Conservation (phyloP, 768 basidiomycete species). For the Lactarius trivialis region DNA sequence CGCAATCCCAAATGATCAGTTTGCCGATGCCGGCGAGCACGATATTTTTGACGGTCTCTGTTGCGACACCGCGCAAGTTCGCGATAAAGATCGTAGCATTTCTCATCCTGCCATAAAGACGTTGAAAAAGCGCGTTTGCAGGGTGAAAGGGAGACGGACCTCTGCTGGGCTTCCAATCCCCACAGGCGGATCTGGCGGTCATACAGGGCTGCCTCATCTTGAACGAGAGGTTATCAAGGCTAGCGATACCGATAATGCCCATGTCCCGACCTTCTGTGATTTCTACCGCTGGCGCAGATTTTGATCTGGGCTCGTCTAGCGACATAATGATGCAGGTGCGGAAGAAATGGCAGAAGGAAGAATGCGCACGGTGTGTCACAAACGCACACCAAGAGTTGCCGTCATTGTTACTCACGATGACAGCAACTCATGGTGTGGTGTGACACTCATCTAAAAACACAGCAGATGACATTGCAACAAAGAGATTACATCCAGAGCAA, state of each 20-base stretch:
- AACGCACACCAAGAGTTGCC: no score
- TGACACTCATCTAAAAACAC: neutral
- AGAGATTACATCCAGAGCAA: slow-evolving; percentile 13
- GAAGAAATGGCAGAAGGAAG: neutral
- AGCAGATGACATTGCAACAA: slow-evolving; percentile 14
- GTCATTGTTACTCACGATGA: no score
- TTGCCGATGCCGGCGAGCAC: slow-evolving; percentile 94
- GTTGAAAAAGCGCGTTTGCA: neutral
- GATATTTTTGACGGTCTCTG: slow-evolving; percentile 95
- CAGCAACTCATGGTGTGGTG: no score
- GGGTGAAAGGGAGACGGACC: slow-evolving; percentile 39
- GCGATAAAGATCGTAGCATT: slow-evolving; percentile 86
- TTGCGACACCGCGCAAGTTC: slow-evolving; percentile 74
- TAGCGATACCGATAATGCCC: neutral
- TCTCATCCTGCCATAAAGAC: slow-evolving; percentile 61
- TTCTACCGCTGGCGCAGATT: slow-evolving; percentile 24
- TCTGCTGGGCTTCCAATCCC: slow-evolving; percentile 97
- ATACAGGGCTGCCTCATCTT: slow-evolving; percentile 77
- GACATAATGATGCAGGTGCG: slow-evolving; percentile 12
- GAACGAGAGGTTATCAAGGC: neutral
- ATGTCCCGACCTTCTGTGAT: slow-evolving; percentile 28
- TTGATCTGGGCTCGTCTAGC: slow-evolving; percentile 16
- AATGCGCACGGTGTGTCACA: neutral
- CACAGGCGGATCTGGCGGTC: slow-evolving; percentile 96
- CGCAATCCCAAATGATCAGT: slow-evolving; percentile 76